Evolutionary conservation across 1,284 basidiomycete species (phyloP), one percentile per base, ranked within the genome.

Genomic region (Gymnopus androsaceus): DNA sequence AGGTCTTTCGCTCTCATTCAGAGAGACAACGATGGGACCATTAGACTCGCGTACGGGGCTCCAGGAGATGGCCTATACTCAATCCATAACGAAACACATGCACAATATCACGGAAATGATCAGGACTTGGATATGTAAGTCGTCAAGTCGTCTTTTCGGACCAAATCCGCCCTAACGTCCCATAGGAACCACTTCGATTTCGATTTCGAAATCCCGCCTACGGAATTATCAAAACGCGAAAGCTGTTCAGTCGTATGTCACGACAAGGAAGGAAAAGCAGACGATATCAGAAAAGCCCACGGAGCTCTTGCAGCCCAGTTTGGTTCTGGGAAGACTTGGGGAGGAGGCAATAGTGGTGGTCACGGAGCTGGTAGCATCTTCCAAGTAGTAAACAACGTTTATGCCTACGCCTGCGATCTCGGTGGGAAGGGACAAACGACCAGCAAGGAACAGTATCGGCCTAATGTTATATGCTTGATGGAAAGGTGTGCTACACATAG

Each of bases 301-400:
- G 41, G 23, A 25, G 41, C 41, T 27, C 41, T 42, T 27, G 23
- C 25, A 25, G 41, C 41, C 4, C 41, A 42, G 25, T 42, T 42
- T 15, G 17, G 23, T n/a, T 15, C 41, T 21, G 38, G 38, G 38
- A 11, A 25, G 41, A 42, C 23, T 15, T 42, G 41, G 41, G 41
- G 41, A 27, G 12, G 12, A 4, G 41, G 41, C 3, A 40, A 12
- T 15, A 42, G 25, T 21, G 28, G 25, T 25, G 41, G 41, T 25
- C n/a, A 42, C 41, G 23, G n/a, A 42, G n/a, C n/a, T 42, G 41
- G 41, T 15, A 42, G 41, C 14, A n/a, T 42, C 41, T 42, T 42
- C 19, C 41, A 42, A 15, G 41, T 42, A 8, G 41, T 27, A 25
- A 42, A 42, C 41, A 42, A 27, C 41, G 25, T 42, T 15, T 42